Conservation (phyloP, 805 yeast genomes). For the Wickerhamomyces xylosicus region DNA sequence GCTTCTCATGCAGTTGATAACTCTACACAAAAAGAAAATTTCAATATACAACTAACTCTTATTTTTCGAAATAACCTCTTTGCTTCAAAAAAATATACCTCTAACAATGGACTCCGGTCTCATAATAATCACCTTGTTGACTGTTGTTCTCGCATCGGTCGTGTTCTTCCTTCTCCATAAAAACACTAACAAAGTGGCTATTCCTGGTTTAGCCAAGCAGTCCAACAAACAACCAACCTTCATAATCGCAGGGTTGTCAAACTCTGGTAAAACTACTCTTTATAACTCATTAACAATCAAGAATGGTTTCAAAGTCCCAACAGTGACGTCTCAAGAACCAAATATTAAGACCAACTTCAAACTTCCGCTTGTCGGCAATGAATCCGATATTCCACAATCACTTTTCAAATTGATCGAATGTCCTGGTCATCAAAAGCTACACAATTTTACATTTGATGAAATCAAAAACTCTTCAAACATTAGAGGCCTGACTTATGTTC, state of each 20-base stretch:
- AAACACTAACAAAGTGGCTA: slow-evolving; percentile 6
- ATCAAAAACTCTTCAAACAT: slow-evolving; percentile 33
- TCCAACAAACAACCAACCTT: slow-evolving; percentile 38
- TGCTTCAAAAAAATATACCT: background rate
- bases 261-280: slow-evolving; percentile 58
- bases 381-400: slow-evolving; percentile 18
- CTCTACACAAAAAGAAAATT: too few relatives aligned
- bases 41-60: too few relatives aligned
- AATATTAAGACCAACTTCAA: slow-evolving; percentile 25
- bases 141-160: slow-evolving; percentile 2
- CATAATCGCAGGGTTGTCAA: slow-evolving; percentile 53
- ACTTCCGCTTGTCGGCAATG: slow-evolving; percentile 28
- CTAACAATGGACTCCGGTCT: background rate
- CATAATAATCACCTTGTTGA: background rate
- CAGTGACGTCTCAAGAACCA: slow-evolving; percentile 45
- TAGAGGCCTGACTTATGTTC: slow-evolving; percentile 61
- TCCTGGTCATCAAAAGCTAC: slow-evolving; percentile 83
- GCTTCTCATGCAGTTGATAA: too few relatives aligned
- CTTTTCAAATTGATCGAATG: slow-evolving; percentile 55
- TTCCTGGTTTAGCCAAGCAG: slow-evolving; percentile 9
- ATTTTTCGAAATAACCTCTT: too few relatives aligned
- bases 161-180: slow-evolving; percentile 8
- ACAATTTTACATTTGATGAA: slow-evolving; percentile 40
- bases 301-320: slow-evolving; percentile 15
- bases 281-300: slow-evolving; percentile 26